A percentile compares a stretch with the other conserved stretches of the same genome.
phyloP scores from a whole-genome alignment of 2,329 filamentous ascomycete species.

The Neopestalotiopsis clavispora region DNA sequence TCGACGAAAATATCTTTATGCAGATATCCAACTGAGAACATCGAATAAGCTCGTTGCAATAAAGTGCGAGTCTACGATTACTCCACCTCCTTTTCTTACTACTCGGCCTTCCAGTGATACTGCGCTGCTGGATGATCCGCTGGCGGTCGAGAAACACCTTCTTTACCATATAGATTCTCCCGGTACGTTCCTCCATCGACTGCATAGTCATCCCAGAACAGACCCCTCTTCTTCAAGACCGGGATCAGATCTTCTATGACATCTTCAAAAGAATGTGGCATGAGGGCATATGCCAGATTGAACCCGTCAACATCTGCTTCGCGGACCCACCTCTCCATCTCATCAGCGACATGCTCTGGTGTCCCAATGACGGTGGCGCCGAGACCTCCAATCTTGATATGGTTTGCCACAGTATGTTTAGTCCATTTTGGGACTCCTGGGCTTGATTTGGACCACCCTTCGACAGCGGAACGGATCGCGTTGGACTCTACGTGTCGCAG shows the following conservation, averaged over 20 bases:
- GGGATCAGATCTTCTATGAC: conserved; percentile 12
- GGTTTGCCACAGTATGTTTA: conserved; percentile 17
- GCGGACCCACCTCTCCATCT: conserved; percentile 17
- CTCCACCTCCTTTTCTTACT: background rate
- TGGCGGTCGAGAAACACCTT: conserved; percentile 7
- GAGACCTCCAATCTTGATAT: conserved; percentile 16
- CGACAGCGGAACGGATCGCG: conserved; percentile 14
- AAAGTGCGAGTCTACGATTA: background rate
- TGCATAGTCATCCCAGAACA: conserved; percentile 15
- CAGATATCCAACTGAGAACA: background rate
- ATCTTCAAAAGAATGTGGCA: conserved; percentile 14
- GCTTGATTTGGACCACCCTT: conserved; percentile 15
- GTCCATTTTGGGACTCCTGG: conserved; percentile 16
- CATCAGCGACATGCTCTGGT: conserved; percentile 14
- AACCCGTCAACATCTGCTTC: conserved; percentile 16
- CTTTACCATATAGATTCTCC: conserved; percentile 11
- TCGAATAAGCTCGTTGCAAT: background rate
- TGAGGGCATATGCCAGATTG: conserved; percentile 16
- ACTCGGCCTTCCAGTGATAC: conserved; percentile 14
- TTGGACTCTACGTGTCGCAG: conserved; percentile 16
- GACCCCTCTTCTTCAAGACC: conserved; percentile 4
- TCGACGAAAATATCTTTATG: no score
- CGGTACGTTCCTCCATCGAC: conserved; percentile 16
- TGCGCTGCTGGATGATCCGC: conserved; percentile 13
- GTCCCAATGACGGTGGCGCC: conserved; percentile 17